Conservation (phyloP, 2,329 filamentous ascomycete genomes). For the Fusarium robinianum region DNA sequence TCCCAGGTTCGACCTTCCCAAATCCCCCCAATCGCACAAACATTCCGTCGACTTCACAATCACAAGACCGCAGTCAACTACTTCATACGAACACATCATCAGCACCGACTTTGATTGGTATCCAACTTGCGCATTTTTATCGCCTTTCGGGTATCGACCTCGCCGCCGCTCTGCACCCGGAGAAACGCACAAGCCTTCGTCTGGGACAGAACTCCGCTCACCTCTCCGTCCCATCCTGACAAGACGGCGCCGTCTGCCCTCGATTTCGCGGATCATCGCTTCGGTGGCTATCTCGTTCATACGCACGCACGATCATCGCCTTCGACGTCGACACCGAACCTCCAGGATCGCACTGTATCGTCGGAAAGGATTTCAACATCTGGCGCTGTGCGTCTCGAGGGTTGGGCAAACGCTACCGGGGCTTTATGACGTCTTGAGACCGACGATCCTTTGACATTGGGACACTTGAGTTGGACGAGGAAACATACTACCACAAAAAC, state of each 20-base stretch:
- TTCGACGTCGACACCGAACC: too few species aligned
- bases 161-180: too few species aligned
- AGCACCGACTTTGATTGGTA: too few species aligned
- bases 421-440: conserved; percentile 31
- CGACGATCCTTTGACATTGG: conserved; percentile 21
- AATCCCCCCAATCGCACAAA: conserved; percentile 34
- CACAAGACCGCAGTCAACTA: conserved; percentile 15
- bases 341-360: background rate
- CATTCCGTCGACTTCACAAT: conserved; percentile 27
- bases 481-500: background rate
- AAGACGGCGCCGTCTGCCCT: too few species aligned
- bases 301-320: conserved; percentile 4
- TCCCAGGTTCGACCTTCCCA: conserved; percentile 31
- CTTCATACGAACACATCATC: conserved; percentile 2
- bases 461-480: conserved; percentile 14
- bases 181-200: too few species aligned
- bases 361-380: background rate
- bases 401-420: conserved; percentile 9
- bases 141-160: conserved; percentile 5
- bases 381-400: conserved; percentile 8
- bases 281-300: conserved; percentile 14
- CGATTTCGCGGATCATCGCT: too few species aligned
- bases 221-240: too few species aligned
- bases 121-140: too few species aligned
- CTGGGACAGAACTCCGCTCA: too few species aligned